A percentile compares a stretch with the other conserved stretches of the same genome.
Conservation (phyloP, 1,284 basidiomycete genomes). For the Pascua sp. region DNA sequence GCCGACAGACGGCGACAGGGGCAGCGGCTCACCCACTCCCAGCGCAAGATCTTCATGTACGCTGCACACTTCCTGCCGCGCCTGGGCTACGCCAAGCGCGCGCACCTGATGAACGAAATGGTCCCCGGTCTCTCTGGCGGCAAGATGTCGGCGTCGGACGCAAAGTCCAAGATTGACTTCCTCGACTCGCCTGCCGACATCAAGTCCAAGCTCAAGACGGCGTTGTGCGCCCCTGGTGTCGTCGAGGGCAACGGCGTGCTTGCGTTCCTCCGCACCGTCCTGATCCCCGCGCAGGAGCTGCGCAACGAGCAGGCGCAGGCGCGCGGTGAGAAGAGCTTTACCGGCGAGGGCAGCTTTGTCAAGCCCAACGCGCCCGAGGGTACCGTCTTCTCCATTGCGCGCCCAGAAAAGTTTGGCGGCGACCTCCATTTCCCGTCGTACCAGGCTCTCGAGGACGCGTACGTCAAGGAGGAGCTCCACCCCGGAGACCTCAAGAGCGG, state of each 20-base stretch:
- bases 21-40: slow-evolving; percentile 5
- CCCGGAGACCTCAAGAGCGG: slow-evolving; percentile 85
- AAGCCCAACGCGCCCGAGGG: slow-evolving; percentile 69
- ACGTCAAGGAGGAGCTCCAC: slow-evolving; percentile 71
- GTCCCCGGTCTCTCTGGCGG: slow-evolving; percentile 90
- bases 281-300: slow-evolving; percentile 82
- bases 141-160: slow-evolving; percentile 99
- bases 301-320: slow-evolving; percentile 57
- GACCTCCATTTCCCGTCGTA: slow-evolving; percentile 70
- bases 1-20: slow-evolving; percentile 11
- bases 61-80: slow-evolving; percentile 92
- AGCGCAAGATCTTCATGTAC: slow-evolving; percentile 99
- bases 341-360: slow-evolving; percentile 57
- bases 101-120: slow-evolving; percentile 98
- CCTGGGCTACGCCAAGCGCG: slow-evolving; percentile 89
- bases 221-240: slow-evolving; percentile 94
- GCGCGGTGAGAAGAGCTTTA: slow-evolving; percentile 34
- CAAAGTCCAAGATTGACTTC: slow-evolving; percentile 97
- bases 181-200: slow-evolving; percentile 81
- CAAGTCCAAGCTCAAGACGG: slow-evolving; percentile 84
- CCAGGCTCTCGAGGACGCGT: slow-evolving; percentile 69
- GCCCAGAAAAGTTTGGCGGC: slow-evolving; percentile 81
- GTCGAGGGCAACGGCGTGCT: slow-evolving; percentile 86
- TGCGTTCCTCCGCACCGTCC: slow-evolving; percentile 79
- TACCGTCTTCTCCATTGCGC: slow-evolving; percentile 73